phyloP scores from a whole-genome alignment of 257 asterid genomes.

The Anisodus tanguticus region DNA sequence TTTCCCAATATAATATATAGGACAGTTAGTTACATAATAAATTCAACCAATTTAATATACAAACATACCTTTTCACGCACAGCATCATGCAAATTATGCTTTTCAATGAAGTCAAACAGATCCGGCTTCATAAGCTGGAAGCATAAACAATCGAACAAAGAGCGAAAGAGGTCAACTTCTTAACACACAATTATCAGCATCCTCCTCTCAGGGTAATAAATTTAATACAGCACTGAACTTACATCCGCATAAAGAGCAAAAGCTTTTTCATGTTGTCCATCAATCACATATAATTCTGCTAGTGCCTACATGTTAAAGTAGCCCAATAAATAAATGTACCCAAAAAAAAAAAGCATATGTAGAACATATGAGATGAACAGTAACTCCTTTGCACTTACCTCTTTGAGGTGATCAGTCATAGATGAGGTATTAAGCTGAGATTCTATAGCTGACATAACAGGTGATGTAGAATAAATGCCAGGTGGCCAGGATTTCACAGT shows the following conservation, averaged over 20 bases:
- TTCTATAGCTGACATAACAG: slow-evolving; percentile 91
- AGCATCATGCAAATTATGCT: slow-evolving; percentile 82
- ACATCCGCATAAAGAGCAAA: slow-evolving; percentile 93
- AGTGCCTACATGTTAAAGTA: slow-evolving; percentile 60
- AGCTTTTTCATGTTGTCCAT: slow-evolving; percentile 90
- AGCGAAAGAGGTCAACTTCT: background rate
- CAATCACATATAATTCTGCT: slow-evolving; percentile 85
- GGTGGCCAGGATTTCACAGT: slow-evolving; percentile 91
- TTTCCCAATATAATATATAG: background rate
- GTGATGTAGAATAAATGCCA: slow-evolving; percentile 75
- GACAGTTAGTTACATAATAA: background rate
- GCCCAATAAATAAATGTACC: slow-evolving; percentile 30
- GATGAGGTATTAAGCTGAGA: slow-evolving; percentile 91
- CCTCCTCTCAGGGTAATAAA: background rate
- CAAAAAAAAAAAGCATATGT: background rate
- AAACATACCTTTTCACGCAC: slow-evolving; percentile 78
- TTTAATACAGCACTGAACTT: slow-evolving; percentile 41
- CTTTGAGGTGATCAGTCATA: slow-evolving; percentile 77
- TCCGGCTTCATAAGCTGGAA: slow-evolving; percentile 90
- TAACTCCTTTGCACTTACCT: slow-evolving; percentile 55
- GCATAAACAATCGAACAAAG: slow-evolving; percentile 30
- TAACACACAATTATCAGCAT: background rate
- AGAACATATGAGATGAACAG: slow-evolving; percentile 23
- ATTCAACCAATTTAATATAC: background rate
- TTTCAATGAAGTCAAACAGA: slow-evolving; percentile 89